Evolutionary conservation across 2,329 filamentous ascomycete genomes (phyloP), one percentile per base, ranked within the genome.

Genomic region (Tricladium varicosporioides): DNA sequence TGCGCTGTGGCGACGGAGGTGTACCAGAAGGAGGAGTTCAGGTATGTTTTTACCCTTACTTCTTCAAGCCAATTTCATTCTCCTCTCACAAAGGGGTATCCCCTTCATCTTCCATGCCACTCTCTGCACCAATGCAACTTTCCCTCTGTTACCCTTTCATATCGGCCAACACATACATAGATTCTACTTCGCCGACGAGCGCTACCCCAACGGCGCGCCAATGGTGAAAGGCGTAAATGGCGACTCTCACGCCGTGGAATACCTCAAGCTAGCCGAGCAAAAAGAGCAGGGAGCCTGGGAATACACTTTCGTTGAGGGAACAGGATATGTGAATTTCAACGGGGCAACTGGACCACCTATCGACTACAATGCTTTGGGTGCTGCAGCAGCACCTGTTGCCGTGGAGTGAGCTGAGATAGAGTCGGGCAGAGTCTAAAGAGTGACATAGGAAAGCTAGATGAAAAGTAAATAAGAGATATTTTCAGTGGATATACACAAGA

Each of bases 101-200:
- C 4, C 10, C 9, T 10, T 40, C 36, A 40, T 13, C 36, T 10
- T 40, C 36, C 36, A 4, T 5, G 11, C 36, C 11, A 36, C 32
- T 36, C 7, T 36, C 32, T 13, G 7, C 32, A 7, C 32, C 32
- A 36, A 36, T 36, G 8, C 7, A 36, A 36, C 32, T n/a, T n/a
- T n/a, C n/a, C n/a, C n/a, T n/a, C n/a, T n/a, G n/a, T n/a, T n/a
- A n/a, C n/a, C n/a, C n/a, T n/a, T n/a, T n/a, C n/a, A n/a, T n/a
- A n/a, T n/a, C n/a, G n/a, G 22, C 9, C 10, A 43, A 43, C 15
- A 16, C 40, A 31, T 7, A 32, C 8, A 48, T 19, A 53, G 51
- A 43, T 82, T 82, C 62, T 80, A 81, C 60, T 82, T 77, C 54
- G 75, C 69, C 2, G 78, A 82, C 51, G 76, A 82, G 62, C 71